A percentile compares a stretch with the other conserved stretches of the same genome.
These are phyloP conservation scores for Phytophthora podocarpi DNA, from an alignment of 352 stramenopile species.

Conservation along the genomic window DNA sequence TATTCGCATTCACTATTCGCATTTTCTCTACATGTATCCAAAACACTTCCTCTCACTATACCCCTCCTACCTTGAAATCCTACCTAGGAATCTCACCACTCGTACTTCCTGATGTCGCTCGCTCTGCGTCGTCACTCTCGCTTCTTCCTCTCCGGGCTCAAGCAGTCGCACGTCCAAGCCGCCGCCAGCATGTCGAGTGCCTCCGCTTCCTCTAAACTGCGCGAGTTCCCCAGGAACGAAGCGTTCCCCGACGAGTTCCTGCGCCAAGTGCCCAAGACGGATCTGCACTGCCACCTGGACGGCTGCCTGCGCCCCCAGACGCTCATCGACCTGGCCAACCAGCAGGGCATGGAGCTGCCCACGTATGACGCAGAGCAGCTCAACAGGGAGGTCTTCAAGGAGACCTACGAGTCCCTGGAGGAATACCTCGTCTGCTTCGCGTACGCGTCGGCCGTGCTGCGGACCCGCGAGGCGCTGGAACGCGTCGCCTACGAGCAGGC, in stretches of 20 bases:
- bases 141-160: conserved; percentile 11
- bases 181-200: conserved; percentile 17
- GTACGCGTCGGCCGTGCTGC: conserved; percentile 76
- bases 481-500: conserved; percentile 87
- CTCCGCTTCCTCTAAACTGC: no score
- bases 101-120: not conserved
- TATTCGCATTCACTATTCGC: not conserved
- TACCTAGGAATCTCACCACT: not conserved
- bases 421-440: conserved; percentile 89
- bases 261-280: conserved; percentile 74
- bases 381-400: conserved; percentile 72
- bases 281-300: conserved; percentile 90
- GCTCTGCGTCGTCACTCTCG: conserved; percentile 14
- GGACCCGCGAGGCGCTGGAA: conserved; percentile 64
- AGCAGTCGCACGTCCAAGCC: no score
- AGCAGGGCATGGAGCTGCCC: conserved; percentile 75
- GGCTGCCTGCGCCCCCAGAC: conserved; percentile 82
- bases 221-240: conserved; percentile 55
- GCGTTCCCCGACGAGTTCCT: conserved; percentile 77
- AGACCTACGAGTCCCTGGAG: conserved; percentile 80
- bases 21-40: conserved; percentile 1
- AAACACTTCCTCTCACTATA: not conserved
- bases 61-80: no score
- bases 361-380: conserved; percentile 72
- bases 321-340: conserved; percentile 80